Percentiles rank a stretch among this genome's conserved stretches.
Conservation (phyloP, 1,139 yeast genomes). For the Scheffersomyces titani region DNA sequence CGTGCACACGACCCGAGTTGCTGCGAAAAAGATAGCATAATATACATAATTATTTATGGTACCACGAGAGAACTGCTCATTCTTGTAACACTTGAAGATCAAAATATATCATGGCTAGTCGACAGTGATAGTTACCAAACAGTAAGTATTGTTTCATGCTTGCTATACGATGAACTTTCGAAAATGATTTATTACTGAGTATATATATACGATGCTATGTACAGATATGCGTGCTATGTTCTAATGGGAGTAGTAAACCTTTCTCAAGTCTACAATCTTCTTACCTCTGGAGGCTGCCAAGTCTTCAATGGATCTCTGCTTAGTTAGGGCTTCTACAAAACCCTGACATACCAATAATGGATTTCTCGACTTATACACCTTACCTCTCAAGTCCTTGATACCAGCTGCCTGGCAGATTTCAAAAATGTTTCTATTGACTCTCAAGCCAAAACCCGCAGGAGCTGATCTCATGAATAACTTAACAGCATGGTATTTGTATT, state of each 20-base stretch:
- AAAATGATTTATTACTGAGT: neutral
- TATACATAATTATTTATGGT: no score
- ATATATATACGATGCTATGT: slow-evolving; percentile 1
- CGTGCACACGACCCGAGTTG: neutral
- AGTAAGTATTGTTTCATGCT: no score
- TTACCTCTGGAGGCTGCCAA: slow-evolving; percentile 93
- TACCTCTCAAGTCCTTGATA: slow-evolving; percentile 88
- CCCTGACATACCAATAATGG: slow-evolving; percentile 95
- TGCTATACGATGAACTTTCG: neutral
- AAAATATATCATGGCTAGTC: neutral
- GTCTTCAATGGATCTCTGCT: slow-evolving; percentile 82
- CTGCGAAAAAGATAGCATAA: neutral
- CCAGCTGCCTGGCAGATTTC: slow-evolving; percentile 96
- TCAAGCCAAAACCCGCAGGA: slow-evolving; percentile 90
- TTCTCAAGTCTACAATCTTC: slow-evolving; percentile 89
- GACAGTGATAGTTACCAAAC: neutral
- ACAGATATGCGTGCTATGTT: neutral
- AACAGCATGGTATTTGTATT: slow-evolving; percentile 85
- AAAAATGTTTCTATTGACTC: slow-evolving; percentile 88
- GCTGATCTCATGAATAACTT: slow-evolving; percentile 80
- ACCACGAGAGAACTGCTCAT: no score
- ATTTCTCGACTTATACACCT: slow-evolving; percentile 89
- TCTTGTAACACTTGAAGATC: no score
- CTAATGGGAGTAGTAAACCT: slow-evolving; percentile 69
- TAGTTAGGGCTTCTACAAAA: slow-evolving; percentile 79